phyloP scores from a whole-genome alignment of 345 rosid species.

The Psidium friedrichsthalianum region DNA sequence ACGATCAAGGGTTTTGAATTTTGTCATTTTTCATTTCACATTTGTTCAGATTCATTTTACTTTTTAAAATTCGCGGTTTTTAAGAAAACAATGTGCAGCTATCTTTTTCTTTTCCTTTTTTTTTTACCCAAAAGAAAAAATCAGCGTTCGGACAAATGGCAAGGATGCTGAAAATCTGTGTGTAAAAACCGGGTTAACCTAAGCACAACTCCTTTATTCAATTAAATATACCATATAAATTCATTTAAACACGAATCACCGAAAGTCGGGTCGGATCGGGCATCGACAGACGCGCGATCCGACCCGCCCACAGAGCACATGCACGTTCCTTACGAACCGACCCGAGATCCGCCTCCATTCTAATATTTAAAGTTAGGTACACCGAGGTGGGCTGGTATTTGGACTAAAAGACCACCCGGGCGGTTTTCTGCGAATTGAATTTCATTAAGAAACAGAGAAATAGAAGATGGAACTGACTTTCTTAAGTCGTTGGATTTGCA shows the following conservation, averaged over 20 bases:
- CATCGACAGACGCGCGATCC: rapidly evolving
- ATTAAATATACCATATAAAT: too few relatives aligned
- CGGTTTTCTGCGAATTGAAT: background rate
- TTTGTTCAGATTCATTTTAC: too few relatives aligned
- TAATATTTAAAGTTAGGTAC: background rate
- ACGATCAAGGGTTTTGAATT: background rate
- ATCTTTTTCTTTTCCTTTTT: background rate
- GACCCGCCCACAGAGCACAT: background rate
- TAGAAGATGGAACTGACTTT: background rate
- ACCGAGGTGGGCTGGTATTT: background rate
- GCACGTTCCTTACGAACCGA: rapidly evolving
- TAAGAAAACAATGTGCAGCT: background rate
- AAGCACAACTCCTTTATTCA: too few relatives aligned
- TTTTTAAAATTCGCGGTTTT: background rate
- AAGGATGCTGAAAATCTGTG: background rate
- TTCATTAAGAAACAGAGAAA: background rate
- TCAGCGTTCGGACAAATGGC: background rate
- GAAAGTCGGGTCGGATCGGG: background rate
- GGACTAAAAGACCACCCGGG: background rate
- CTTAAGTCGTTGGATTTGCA: background rate
- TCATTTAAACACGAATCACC: too few relatives aligned
- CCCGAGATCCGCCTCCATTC: background rate
- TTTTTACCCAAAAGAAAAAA: background rate
- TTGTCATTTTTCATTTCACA: rapidly evolving
- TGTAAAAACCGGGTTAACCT: background rate